Conservation (phyloP, 2,329 filamentous ascomycete species). For the Pyrenophora graminea region DNA sequence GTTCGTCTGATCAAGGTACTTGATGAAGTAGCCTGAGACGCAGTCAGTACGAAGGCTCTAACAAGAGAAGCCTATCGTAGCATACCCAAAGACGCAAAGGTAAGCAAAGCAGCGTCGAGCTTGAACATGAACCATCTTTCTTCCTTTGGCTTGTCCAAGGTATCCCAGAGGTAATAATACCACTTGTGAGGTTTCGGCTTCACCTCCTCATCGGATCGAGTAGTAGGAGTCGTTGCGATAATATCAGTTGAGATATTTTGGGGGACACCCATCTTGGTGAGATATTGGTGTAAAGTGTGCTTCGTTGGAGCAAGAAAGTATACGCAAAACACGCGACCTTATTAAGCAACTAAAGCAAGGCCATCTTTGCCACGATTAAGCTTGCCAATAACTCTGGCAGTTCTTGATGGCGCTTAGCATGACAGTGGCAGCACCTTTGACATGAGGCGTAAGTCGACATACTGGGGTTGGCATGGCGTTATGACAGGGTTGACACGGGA, state of each 20-base stretch:
- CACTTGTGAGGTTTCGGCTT: slow-evolving; percentile 11
- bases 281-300: not conserved
- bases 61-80: not conserved
- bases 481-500: slow-evolving; percentile 7
- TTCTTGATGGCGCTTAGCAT: slow-evolving; percentile 1
- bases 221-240: not conserved
- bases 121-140: slow-evolving; percentile 33
- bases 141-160: slow-evolving; percentile 23
- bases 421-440: not conserved
- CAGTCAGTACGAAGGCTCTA: not conserved
- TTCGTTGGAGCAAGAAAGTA: not conserved
- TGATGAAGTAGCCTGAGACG: slow-evolving; percentile 13
- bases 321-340: not conserved
- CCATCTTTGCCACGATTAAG: not conserved
- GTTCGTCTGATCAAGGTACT: slow-evolving; percentile 32
- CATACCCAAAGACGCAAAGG: slow-evolving; percentile 51
- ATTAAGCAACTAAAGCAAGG: not conserved
- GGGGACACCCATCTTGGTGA: not conserved
- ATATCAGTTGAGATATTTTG: slow-evolving; percentile 1
- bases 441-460: slow-evolving; percentile 7
- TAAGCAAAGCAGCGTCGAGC: slow-evolving; percentile 49
- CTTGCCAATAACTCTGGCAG: not conserved
- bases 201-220: not conserved
- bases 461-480: slow-evolving; percentile 8
- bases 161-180: slow-evolving; percentile 30